Percentiles rank a stretch among this genome's conserved stretches.
Conservation (phyloP, 768 basidiomycete species). For the Collybia sordida region DNA sequence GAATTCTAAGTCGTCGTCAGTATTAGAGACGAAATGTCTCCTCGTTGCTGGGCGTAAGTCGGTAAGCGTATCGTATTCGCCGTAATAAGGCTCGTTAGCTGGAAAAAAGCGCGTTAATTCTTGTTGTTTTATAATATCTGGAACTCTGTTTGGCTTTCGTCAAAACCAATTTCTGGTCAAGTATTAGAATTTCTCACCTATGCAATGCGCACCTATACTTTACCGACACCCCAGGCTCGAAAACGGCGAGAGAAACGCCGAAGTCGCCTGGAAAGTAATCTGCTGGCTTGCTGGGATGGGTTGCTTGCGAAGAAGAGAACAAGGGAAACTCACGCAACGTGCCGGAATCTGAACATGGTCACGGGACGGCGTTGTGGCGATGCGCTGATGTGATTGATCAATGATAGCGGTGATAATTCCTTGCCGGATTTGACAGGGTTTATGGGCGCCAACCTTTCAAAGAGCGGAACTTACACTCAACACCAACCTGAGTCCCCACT, state of each 20-base stretch:
- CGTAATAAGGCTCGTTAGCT: constrained; percentile 20
- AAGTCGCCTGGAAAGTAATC: constrained; percentile 13
- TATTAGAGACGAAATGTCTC: neutral
- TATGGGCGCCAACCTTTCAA: no score
- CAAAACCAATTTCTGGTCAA: neutral
- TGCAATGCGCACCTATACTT: constrained; percentile 15
- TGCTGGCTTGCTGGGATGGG: constrained; percentile 8
- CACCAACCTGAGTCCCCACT: no score
- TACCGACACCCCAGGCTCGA: constrained; percentile 15
- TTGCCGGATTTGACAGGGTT: no score
- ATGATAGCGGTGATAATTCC: no score
- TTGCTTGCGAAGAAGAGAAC: constrained; percentile 14
- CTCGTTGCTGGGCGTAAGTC: constrained; percentile 5
- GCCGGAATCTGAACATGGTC: neutral
- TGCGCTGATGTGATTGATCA: no score
- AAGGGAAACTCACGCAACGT: constrained; percentile 5
- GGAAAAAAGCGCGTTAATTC: constrained; percentile 22
- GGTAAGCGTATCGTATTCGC: constrained; percentile 13
- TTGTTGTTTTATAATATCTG: constrained; percentile 17
- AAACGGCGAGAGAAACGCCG: constrained; percentile 11
- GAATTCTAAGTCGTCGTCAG: constrained; percentile 9
- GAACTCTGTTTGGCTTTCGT: constrained; percentile 10
- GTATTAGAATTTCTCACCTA: constrained; percentile 7
- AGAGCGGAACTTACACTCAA: no score
- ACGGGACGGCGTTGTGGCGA: no score